Percentiles rank a stretch among this genome's conserved stretches.
These are phyloP conservation scores for Cyberlindnera lachancei DNA, from an alignment of 805 yeast species.

Conservation along the genomic window DNA sequence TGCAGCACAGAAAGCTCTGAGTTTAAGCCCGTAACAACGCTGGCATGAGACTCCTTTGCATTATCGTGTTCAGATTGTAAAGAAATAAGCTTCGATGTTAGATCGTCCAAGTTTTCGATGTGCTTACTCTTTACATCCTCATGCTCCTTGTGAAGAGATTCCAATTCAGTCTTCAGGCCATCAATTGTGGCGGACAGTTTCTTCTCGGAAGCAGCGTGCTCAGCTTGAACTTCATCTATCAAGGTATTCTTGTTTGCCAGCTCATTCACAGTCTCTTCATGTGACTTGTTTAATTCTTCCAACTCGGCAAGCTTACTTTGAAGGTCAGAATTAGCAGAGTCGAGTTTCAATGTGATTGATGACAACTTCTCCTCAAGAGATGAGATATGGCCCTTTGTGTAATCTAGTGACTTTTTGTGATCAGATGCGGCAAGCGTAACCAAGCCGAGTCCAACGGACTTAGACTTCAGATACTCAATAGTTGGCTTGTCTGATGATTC, in stretches of 20 bases:
- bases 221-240: not conserved
- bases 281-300: not conserved
- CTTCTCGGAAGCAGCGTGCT: not conserved
- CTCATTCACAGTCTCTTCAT: not conserved
- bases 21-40: too few relatives aligned
- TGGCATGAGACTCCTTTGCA: too few relatives aligned
- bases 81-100: too few relatives aligned
- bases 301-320: not conserved
- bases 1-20: not conserved
- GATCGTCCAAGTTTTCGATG: too few relatives aligned
- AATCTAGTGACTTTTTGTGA: slow-evolving; percentile 7
- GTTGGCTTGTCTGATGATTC: slow-evolving; percentile 23
- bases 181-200: too few relatives aligned
- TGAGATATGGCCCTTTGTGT: too few relatives aligned
- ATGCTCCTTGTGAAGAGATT: too few relatives aligned
- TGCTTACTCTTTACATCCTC: too few relatives aligned
- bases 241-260: not conserved
- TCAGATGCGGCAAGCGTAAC: slow-evolving; percentile 7
- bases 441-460: slow-evolving; percentile 22
- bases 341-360: too few relatives aligned
- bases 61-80: not conserved
- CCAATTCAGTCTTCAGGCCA: too few relatives aligned
- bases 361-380: too few relatives aligned
- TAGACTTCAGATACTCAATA: slow-evolving; percentile 21
- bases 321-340: too few relatives aligned